Evolutionary conservation across 1,139 yeast species (phyloP).

Genomic region (Debaryomycetaceae sp.): DNA sequence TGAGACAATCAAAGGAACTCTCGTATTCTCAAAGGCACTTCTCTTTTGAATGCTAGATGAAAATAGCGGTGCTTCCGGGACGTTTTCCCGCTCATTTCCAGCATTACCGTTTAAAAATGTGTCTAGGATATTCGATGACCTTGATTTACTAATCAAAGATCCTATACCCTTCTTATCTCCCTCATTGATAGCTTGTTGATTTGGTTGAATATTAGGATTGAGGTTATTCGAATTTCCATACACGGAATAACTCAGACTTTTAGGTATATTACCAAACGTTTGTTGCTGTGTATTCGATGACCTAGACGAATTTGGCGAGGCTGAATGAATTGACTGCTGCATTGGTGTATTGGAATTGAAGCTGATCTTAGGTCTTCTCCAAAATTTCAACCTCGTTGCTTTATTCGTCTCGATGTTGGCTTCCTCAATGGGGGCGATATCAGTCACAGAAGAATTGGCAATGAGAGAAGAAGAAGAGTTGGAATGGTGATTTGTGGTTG

Average conservation of each 20-base stretch:
- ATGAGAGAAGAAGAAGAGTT: slow-evolving; percentile 13
- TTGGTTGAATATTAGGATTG: slow-evolving; percentile 1
- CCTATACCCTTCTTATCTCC: slow-evolving; percentile 10
- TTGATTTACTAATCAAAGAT: slow-evolving; percentile 31
- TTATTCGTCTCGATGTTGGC: slow-evolving; percentile 39
- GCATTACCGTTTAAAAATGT: slow-evolving; percentile 25
- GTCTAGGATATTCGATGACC: slow-evolving; percentile 48
- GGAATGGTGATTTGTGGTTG: slow-evolving; percentile 1
- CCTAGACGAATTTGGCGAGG: background rate
- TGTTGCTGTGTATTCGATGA: slow-evolving; percentile 1
- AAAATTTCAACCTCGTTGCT: slow-evolving; percentile 48
- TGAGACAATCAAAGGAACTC: slow-evolving; percentile 68
- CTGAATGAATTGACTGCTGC: background rate
- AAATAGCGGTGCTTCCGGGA: slow-evolving; percentile 30
- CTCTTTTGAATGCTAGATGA: slow-evolving; percentile 55
- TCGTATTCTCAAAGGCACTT: slow-evolving; percentile 54
- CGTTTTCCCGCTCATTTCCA: slow-evolving; percentile 8
- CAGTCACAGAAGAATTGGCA: slow-evolving; percentile 15
- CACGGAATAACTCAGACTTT: slow-evolving; percentile 7
- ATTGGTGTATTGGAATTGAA: slow-evolving; percentile 7
- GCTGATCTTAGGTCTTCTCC: slow-evolving; percentile 49
- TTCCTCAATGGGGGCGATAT: slow-evolving; percentile 14
- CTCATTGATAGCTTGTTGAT: background rate
- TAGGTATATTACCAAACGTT: slow-evolving; percentile 6
- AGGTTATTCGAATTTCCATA: background rate